Conservation (phyloP, 106 monocot species). For the Platanthera guangdongensis region DNA sequence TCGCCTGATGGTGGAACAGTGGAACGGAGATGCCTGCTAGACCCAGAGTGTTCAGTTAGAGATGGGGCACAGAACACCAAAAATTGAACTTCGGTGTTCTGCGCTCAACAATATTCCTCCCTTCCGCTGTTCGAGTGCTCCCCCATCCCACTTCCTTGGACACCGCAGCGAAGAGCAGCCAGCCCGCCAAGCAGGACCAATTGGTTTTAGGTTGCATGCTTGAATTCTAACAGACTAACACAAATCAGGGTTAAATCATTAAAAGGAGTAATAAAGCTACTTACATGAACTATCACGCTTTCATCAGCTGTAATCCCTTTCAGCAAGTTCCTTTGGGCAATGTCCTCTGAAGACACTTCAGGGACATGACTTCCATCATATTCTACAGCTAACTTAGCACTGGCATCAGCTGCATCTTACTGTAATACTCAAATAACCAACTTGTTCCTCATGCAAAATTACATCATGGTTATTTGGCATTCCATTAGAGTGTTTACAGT, state of each 20-base stretch:
- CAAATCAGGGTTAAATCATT: not conserved
- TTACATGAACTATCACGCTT: conserved; percentile 82
- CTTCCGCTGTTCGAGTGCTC: too few relatives aligned
- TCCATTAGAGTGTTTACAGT: conserved; percentile 12
- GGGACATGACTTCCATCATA: conserved; percentile 51
- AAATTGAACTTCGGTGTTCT: not conserved
- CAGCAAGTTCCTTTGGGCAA: conserved; percentile 60
- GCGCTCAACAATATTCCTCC: too few relatives aligned
- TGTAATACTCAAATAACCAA: conserved; percentile 65
- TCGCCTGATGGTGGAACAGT: too few relatives aligned
- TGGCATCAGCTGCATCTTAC: conserved; percentile 63
- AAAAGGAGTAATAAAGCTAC: not conserved
- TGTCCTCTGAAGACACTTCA: conserved; percentile 44
- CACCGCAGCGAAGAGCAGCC: too few relatives aligned
- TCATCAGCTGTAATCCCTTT: conserved; percentile 96
- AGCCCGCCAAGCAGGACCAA: too few relatives aligned
- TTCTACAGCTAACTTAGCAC: conserved; percentile 46
- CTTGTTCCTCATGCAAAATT: conserved; percentile 32
- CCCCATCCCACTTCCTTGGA: too few relatives aligned
- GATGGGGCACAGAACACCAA: not conserved
- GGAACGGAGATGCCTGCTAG: too few relatives aligned
- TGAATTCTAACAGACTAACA: not conserved
- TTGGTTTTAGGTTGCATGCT: too few relatives aligned
- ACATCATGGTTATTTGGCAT: conserved; percentile 16
- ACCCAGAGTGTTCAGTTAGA: too few relatives aligned